phyloP scores from a whole-genome alignment of 148 eudicot species.

The Nepenthes gracilis region DNA sequence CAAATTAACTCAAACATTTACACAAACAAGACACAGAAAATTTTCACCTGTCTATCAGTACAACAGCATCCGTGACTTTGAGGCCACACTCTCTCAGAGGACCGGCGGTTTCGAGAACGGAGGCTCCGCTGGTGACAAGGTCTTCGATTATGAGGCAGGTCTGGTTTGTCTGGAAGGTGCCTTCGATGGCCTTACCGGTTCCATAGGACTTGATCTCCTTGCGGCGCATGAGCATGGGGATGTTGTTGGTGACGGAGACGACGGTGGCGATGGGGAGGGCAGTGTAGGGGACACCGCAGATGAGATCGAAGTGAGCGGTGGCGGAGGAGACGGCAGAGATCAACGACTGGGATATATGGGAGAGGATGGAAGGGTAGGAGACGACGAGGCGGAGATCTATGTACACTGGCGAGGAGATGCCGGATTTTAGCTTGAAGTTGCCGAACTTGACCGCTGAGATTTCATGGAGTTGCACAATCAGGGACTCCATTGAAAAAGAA shows the following conservation, averaged over 20 bases:
- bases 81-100: constrained; percentile 62
- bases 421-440: constrained; percentile 72
- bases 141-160: constrained; percentile 63
- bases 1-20: background rate
- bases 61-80: constrained; percentile 68
- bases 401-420: constrained; percentile 79
- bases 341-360: constrained; percentile 58
- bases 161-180: constrained; percentile 28
- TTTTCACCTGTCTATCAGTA: constrained; percentile 48
- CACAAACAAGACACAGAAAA: background rate
- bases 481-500: constrained; percentile 48
- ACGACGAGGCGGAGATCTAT: constrained; percentile 87
- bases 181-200: constrained; percentile 72
- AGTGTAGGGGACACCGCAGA: constrained; percentile 91
- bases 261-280: constrained; percentile 86
- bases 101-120: constrained; percentile 77
- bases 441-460: constrained; percentile 91
- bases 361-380: constrained; percentile 67
- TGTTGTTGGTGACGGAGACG: constrained; percentile 32
- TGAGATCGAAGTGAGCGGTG: constrained; percentile 34
- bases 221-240: constrained; percentile 94
- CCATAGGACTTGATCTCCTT: constrained; percentile 76
- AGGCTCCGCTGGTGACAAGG: constrained; percentile 82
- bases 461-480: constrained; percentile 61
- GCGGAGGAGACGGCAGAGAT: constrained; percentile 25